A percentile compares a stretch with the other conserved stretches of the same genome.
Evolutionary conservation across 2,329 filamentous ascomycete genomes (phyloP).

Genomic region (Trichoderma oligosporum): DNA sequence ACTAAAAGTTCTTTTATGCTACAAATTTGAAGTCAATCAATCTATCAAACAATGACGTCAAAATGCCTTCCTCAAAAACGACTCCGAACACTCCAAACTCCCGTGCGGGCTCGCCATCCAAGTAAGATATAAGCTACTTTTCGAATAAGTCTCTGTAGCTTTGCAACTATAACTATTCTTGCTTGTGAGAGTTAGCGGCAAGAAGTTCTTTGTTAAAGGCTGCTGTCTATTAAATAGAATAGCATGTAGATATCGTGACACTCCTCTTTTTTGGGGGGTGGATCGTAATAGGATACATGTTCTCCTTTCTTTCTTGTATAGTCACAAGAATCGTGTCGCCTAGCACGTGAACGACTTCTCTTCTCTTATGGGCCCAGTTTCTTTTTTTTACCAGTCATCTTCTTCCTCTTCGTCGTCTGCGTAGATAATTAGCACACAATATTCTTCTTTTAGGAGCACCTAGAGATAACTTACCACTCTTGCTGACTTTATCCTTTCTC

Average conservation of each 20-base stretch:
- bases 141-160: not conserved
- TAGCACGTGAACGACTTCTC: not conserved
- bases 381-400: conserved; percentile 62
- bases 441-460: too few species aligned
- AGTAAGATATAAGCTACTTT: not conserved
- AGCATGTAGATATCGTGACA: not conserved
- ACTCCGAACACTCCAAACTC: conserved; percentile 18
- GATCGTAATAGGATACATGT: not conserved
- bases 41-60: conserved; percentile 6
- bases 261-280: too few species aligned
- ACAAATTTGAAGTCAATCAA: conserved; percentile 4
- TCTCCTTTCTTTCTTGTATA: not conserved
- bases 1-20: conserved; percentile 9
- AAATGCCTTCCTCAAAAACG: not conserved
- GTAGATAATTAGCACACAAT: not conserved
- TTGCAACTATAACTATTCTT: not conserved
- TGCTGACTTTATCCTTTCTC: conserved; percentile 89
- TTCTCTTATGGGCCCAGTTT: not conserved
- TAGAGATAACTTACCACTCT: conserved; percentile 70
- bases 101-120: not conserved
- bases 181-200: not conserved
- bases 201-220: not conserved
- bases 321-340: not conserved
- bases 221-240: not conserved
- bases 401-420: conserved; percentile 73